Conservation (phyloP, 2,329 filamentous ascomycete species). For the Aureobasidium sp. region DNA sequence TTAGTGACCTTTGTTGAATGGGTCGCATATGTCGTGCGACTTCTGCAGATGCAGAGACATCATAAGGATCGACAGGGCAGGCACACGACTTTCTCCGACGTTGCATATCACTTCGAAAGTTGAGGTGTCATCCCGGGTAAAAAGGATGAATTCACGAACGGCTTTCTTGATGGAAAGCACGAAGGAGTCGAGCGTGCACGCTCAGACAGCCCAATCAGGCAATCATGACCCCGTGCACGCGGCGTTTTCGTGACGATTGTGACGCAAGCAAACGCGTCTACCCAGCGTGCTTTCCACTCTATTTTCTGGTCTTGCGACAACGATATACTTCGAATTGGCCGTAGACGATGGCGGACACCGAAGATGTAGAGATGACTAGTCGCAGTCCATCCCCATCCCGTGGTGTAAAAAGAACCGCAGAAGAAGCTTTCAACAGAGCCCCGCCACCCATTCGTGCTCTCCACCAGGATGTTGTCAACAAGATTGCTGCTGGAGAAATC, state of each 20-base stretch:
- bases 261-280: conserved; percentile 1
- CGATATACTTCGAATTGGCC: neutral
- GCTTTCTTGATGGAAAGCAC: too few species aligned
- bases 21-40: neutral
- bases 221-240: conserved; percentile 3
- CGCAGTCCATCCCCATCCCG: conserved; percentile 18
- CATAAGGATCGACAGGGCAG: neutral
- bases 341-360: neutral
- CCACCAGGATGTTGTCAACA: conserved; percentile 90
- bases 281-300: neutral
- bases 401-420: conserved; percentile 26
- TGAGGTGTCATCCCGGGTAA: neutral
- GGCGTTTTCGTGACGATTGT: neutral
- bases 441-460: conserved; percentile 56
- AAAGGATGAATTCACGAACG: neutral
- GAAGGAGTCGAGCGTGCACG: too few species aligned
- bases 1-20: too few species aligned
- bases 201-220: neutral
- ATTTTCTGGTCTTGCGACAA: neutral
- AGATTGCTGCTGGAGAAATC: conserved; percentile 96
- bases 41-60: neutral
- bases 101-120: neutral
- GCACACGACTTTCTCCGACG: neutral
- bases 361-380: neutral
- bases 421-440: conserved; percentile 16